These are phyloP conservation scores for Aureobasidium sp. DNA, from an alignment of 2,329 filamentous ascomycete genomes.

Conservation along the genomic window DNA sequence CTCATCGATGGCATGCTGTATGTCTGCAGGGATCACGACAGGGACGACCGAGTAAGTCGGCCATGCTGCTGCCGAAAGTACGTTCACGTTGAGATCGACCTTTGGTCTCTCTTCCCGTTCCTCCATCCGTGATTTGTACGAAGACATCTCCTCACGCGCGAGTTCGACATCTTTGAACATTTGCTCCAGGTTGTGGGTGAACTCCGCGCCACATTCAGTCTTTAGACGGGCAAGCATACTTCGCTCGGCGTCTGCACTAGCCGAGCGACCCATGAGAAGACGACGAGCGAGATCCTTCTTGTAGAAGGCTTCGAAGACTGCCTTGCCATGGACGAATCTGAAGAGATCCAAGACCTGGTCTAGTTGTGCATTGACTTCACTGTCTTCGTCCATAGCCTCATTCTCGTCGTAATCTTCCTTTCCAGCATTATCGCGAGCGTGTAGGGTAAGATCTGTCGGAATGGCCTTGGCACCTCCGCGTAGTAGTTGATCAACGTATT, in stretches of 20 bases:
- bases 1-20: constrained; percentile 65
- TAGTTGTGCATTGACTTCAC: constrained; percentile 81
- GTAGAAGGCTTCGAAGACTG: constrained; percentile 97
- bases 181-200: constrained; percentile 94
- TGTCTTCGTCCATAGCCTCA: constrained; percentile 73
- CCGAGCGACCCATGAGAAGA: constrained; percentile 82
- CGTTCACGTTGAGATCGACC: constrained; percentile 74
- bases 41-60: constrained; percentile 75
- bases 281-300: constrained; percentile 91
- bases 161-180: constrained; percentile 99
- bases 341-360: constrained; percentile 92
- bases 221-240: constrained; percentile 91
- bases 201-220: constrained; percentile 85
- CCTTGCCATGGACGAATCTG: constrained; percentile 93
- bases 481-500: constrained; percentile 84
- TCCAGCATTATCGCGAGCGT: constrained; percentile 44
- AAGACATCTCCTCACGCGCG: constrained; percentile 83
- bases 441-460: constrained; percentile 56
- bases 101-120: constrained; percentile 44
- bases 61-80: constrained; percentile 89
- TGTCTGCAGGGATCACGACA: constrained; percentile 65
- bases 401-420: constrained; percentile 51
- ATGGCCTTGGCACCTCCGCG: constrained; percentile 80
- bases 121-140: constrained; percentile 64
- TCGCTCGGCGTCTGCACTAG: constrained; percentile 88